Evolutionary conservation across 345 rosid genomes (phyloP), one percentile per base, ranked within the genome.

Genomic region (Erucastrum elatum): DNA sequence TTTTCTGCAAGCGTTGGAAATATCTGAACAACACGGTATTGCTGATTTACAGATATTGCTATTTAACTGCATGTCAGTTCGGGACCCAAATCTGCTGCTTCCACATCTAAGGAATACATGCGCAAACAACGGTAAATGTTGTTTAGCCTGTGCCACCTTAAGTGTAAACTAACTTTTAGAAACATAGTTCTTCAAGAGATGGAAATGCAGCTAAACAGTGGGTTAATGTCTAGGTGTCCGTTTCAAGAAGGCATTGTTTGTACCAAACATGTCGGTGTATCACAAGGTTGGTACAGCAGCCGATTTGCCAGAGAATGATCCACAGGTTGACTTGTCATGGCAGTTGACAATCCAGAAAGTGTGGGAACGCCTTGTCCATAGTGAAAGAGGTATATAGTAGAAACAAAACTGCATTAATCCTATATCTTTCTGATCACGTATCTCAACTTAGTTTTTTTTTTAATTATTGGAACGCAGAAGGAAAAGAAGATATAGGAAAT

Each of bases 181-280:
- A 49, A 49, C 17, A 49, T 17, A 49, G 17, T 49, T 46, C 31
- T 21, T 44, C 7, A 39, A 25, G 70, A 33, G 8, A 29, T 29
- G 7, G 13, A 76, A 64, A 78, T 16, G 60, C 12, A 10, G 51
- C 39, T 15, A 0, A 49, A 49, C 8, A 10, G 35, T 1, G 58
- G 34, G 71, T 70, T 75, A 59, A 75, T 80, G 74, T 80, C 68
- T 80, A 95, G 99, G 94, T 78, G 88, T 95, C 76, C 63, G 74
- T 80, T 91, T 95, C 92, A 85, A 86, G 85, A 93, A 89, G 87
- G 98, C 96, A 2, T 88, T 95, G 58, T 95, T 95, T 88, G 98
- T 90, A 2, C 97, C 98, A n/a, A 95, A 91, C 80, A 82, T 85
- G 82, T 93, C 98, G 0, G 87, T 89, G 74, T 91, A 91, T 86